Conservation (phyloP, 2,329 filamentous ascomycete species). For the Trichoderma hamatum region DNA sequence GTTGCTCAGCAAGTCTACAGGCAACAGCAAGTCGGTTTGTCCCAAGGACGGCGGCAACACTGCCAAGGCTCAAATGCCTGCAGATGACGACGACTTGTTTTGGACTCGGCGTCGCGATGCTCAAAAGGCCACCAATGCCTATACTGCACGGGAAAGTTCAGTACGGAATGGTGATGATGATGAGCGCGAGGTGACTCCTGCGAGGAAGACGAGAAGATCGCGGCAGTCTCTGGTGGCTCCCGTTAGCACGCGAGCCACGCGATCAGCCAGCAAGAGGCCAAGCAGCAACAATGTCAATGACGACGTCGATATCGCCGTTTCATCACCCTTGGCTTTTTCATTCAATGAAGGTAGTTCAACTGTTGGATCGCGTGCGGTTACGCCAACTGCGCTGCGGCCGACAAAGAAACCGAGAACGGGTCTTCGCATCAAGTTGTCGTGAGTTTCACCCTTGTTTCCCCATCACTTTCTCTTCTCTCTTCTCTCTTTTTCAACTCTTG, state of each 20-base stretch:
- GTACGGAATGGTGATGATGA: constrained; percentile 39
- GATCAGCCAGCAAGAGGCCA: constrained; percentile 56
- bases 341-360: constrained; percentile 52
- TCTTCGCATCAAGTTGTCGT: constrained; percentile 70
- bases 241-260: constrained; percentile 48
- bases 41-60: constrained; percentile 33
- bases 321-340: constrained; percentile 52
- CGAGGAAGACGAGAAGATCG: constrained; percentile 41
- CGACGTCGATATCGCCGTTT: constrained; percentile 56
- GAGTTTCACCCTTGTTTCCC: constrained; percentile 40
- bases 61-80: constrained; percentile 36
- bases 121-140: constrained; percentile 45
- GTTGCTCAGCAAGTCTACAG: constrained; percentile 36
- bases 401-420: constrained; percentile 64
- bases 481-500: neutral
- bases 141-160: constrained; percentile 44
- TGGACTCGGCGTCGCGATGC: constrained; percentile 45
- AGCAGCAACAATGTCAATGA: constrained; percentile 46
- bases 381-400: constrained; percentile 58
- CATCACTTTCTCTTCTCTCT: neutral
- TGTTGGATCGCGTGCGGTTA: constrained; percentile 61
- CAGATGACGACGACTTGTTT: constrained; percentile 39
- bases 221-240: constrained; percentile 42
- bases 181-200: constrained; percentile 38
- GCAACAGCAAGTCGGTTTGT: constrained; percentile 30